Evolutionary conservation across 2,329 filamentous ascomycete species (phyloP).

Genomic region (Stagonosporopsis cucurbitacearum): DNA sequence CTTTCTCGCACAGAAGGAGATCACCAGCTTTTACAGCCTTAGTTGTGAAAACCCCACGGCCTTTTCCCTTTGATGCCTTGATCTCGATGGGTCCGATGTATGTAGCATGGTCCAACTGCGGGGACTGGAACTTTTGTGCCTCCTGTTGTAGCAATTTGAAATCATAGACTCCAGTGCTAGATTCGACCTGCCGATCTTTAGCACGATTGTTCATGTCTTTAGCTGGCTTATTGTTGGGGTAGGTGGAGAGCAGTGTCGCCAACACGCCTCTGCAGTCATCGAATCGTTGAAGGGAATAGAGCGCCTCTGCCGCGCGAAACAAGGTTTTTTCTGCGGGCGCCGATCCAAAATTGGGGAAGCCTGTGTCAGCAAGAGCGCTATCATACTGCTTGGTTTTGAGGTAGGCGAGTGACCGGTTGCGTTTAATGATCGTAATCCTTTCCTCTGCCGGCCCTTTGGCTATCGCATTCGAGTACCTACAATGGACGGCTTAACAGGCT

Average conservation of each 20-base stretch:
- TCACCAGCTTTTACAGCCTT: slow-evolving; percentile 47
- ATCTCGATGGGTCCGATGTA: slow-evolving; percentile 54
- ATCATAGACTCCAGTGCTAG: slow-evolving; percentile 48
- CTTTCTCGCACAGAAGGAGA: slow-evolving; percentile 58
- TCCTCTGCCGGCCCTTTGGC: background rate
- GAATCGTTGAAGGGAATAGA: slow-evolving; percentile 53
- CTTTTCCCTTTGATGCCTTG: slow-evolving; percentile 47
- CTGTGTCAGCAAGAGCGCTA: slow-evolving; percentile 42
- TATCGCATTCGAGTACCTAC: background rate
- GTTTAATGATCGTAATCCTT: slow-evolving; percentile 27
- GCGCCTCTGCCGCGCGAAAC: slow-evolving; percentile 53
- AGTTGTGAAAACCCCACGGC: slow-evolving; percentile 60
- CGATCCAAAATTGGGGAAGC: slow-evolving; percentile 16
- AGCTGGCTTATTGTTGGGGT: slow-evolving; percentile 45
- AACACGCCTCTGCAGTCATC: slow-evolving; percentile 45
- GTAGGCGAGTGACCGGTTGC: slow-evolving; percentile 48
- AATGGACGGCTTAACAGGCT: background rate
- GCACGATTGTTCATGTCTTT: slow-evolving; percentile 21
- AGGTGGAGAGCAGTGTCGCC: slow-evolving; percentile 30
- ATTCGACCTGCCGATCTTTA: slow-evolving; percentile 41
- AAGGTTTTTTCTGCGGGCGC: slow-evolving; percentile 50
- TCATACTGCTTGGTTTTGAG: slow-evolving; percentile 46
- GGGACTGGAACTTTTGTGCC: slow-evolving; percentile 49
- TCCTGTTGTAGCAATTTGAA: slow-evolving; percentile 40
- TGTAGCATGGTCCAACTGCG: slow-evolving; percentile 57